phyloP scores from a whole-genome alignment of 768 basidiomycete species.

The Fibroporia radiculosa region DNA sequence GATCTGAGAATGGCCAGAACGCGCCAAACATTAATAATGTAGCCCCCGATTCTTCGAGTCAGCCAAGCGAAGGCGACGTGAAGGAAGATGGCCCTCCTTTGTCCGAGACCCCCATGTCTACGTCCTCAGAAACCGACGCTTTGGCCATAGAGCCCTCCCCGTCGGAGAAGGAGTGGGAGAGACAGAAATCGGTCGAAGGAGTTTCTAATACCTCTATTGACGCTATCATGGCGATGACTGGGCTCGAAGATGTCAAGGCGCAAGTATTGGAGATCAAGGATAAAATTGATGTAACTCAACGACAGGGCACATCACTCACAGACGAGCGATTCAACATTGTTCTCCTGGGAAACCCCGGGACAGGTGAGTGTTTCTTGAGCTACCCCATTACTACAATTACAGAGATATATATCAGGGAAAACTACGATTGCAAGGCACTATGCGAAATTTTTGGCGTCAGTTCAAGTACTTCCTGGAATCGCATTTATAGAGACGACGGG shows the following conservation, averaged over 20 bases:
- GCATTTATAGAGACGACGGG: constrained; percentile 59
- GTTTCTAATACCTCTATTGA: constrained; percentile 48
- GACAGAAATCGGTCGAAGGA: constrained; percentile 49
- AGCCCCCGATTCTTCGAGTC: no score
- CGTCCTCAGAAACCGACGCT: no score
- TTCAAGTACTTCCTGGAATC: constrained; percentile 43
- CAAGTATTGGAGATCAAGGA: constrained; percentile 52
- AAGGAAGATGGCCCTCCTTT: no score
- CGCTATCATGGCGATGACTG: constrained; percentile 61
- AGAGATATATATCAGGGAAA: no score
- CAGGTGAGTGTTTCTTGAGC: constrained; percentile 40
- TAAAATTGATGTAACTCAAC: constrained; percentile 45
- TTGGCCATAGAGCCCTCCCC: no score
- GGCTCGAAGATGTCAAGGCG: constrained; percentile 57
- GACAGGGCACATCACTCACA: constrained; percentile 42
- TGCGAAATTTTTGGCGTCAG: constrained; percentile 51
- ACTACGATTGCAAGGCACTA: constrained; percentile 63
- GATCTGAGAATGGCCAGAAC: no score
- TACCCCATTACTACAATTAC: no score
- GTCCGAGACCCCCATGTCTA: no score
- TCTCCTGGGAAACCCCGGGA: constrained; percentile 67
- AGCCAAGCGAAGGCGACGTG: no score
- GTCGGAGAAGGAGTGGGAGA: constrained; percentile 39
- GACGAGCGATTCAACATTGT: constrained; percentile 55
- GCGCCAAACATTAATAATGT: no score